Evolutionary conservation across 2,329 filamentous ascomycete species (phyloP).

Genomic region (Fusarium cyanostomum): DNA sequence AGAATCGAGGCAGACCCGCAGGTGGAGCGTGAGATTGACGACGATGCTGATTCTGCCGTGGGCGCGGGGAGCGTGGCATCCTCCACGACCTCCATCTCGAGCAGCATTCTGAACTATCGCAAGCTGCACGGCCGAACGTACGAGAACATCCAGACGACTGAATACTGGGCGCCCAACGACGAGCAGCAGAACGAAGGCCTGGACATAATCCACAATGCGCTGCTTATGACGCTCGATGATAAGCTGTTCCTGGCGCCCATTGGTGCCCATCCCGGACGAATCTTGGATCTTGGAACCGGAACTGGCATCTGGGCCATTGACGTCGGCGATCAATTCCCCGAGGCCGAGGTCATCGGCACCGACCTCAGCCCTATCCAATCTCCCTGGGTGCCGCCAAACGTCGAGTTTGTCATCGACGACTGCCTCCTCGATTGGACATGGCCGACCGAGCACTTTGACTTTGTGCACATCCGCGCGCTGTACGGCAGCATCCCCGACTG

Average conservation of each 20-base stretch:
- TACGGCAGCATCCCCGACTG: constrained; percentile 67
- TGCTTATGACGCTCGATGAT: constrained; percentile 37
- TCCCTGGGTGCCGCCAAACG: constrained; percentile 43
- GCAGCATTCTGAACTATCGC: constrained; percentile 32
- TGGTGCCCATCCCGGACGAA: constrained; percentile 24
- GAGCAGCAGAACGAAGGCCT: constrained; percentile 40
- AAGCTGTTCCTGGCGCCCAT: constrained; percentile 40
- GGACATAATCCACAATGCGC: constrained; percentile 41
- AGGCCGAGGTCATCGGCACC: constrained; percentile 45
- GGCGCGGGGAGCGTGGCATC: constrained; percentile 2
- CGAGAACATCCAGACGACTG: constrained; percentile 24
- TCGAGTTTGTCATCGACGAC: constrained; percentile 49
- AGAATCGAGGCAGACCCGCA: neutral
- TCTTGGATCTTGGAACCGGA: constrained; percentile 65
- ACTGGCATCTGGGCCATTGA: constrained; percentile 64
- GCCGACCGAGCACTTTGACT: constrained; percentile 59
- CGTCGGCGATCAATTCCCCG: constrained; percentile 45
- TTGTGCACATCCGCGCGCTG: constrained; percentile 67
- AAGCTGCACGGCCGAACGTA: constrained; percentile 29
- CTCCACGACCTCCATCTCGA: constrained; percentile 22
- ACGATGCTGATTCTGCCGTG: constrained; percentile 11
- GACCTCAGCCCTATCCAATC: constrained; percentile 52
- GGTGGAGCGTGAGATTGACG: neutral
- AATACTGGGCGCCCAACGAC: constrained; percentile 44
- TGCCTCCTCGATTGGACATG: constrained; percentile 55